Conservation (phyloP, 2,329 filamentous ascomycete species). For the Botryotinia narcissicola region DNA sequence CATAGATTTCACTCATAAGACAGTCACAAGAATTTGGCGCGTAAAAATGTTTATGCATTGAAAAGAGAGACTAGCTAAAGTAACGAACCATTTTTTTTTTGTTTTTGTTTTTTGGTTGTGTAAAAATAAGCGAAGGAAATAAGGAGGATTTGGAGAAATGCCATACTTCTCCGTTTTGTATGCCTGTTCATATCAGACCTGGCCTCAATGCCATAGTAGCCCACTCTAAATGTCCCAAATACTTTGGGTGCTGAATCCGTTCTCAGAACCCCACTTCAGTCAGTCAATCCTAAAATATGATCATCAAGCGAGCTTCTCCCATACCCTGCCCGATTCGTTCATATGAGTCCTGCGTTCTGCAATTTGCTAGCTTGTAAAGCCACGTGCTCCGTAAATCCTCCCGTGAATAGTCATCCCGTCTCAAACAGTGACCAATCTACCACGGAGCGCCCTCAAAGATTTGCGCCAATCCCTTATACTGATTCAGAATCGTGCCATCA, state of each 20-base stretch:
- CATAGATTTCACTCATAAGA: not conserved
- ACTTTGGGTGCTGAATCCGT: not conserved
- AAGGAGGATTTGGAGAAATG: not conserved
- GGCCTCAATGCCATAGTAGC: rapidly evolving
- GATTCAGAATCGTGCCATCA: not conserved
- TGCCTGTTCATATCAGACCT: rapidly evolving
- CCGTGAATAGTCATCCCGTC: rapidly evolving
- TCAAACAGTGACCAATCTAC: not conserved
- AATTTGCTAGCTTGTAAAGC: not conserved
- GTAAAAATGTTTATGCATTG: not conserved
- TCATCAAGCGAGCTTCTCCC: not conserved
- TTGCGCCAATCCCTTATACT: not conserved
- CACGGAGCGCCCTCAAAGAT: not conserved
- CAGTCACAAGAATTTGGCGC: rapidly evolving
- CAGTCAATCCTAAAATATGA: not conserved
- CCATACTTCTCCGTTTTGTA: not conserved
- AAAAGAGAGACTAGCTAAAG: not conserved
- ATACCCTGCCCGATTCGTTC: not conserved
- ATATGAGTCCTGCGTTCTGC: rapidly evolving
- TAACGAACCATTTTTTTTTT: not conserved
- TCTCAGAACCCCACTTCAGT: not conserved
- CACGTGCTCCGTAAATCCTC: rapidly evolving
- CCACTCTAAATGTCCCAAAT: no score
- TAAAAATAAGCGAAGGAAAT: not conserved
- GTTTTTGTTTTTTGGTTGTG: not conserved